Conservation (phyloP, 495 filamentous ascomycete genomes). For the Penicillium simplicissimum region DNA sequence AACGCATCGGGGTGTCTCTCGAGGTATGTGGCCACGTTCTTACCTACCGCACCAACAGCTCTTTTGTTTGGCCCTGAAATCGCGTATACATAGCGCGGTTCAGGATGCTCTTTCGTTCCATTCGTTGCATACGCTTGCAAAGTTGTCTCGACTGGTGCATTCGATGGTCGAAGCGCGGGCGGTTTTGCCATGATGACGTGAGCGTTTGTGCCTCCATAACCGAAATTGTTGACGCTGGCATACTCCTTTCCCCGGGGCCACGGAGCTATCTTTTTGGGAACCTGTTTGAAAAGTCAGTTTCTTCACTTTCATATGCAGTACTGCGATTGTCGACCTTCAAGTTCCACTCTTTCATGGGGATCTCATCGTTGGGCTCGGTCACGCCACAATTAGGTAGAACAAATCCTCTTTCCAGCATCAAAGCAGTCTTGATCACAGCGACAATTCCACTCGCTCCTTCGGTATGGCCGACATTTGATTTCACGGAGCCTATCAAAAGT, state of each 20-base stretch:
- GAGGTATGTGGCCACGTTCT: neutral
- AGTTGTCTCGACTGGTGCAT: slow-evolving; percentile 7
- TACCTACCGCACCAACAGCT: neutral
- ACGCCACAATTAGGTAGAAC: slow-evolving; percentile 54
- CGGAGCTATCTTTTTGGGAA: slow-evolving; percentile 27
- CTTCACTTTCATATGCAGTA: neutral
- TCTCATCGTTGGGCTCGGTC: slow-evolving; percentile 24
- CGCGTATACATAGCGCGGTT: neutral
- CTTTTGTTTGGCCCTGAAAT: slow-evolving; percentile 4
- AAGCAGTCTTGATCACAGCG: slow-evolving; percentile 55
- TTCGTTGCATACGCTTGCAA: neutral
- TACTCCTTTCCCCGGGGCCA: slow-evolving; percentile 27
- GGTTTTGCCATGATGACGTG: slow-evolving; percentile 27
- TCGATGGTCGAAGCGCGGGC: neutral
- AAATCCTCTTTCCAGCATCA: slow-evolving; percentile 50
- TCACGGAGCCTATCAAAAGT: slow-evolving; percentile 40
- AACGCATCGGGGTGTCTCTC: slow-evolving; percentile 9
- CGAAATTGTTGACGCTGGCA: slow-evolving; percentile 37
- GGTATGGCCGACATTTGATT: slow-evolving; percentile 53
- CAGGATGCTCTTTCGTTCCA: neutral
- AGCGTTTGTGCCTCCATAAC: slow-evolving; percentile 37
- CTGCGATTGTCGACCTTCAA: neutral
- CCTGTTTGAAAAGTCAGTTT: slow-evolving; percentile 1
- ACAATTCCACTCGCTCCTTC: slow-evolving; percentile 58
- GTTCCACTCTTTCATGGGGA: slow-evolving; percentile 11